phyloP scores from a whole-genome alignment of 306 rosid species.

The Hylodesmum podocarpum region DNA sequence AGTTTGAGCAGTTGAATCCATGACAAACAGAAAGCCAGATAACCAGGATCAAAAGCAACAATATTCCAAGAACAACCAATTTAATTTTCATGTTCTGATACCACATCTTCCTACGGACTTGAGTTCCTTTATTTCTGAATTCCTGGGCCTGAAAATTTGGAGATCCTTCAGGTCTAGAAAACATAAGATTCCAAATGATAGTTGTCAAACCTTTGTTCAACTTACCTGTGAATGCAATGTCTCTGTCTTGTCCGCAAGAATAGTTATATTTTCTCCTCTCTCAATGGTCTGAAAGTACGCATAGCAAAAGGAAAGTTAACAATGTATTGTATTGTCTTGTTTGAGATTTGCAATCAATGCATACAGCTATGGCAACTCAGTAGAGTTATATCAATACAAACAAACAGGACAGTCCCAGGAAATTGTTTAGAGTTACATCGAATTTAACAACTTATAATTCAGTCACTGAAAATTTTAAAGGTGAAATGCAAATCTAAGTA shows the following conservation, averaged over 20 bases:
- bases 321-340: neutral
- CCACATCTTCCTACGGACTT: slow-evolving; percentile 87
- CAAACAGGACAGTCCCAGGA: neutral
- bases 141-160: slow-evolving; percentile 68
- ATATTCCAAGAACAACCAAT: slow-evolving; percentile 73
- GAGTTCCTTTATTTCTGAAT: slow-evolving; percentile 67
- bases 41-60: slow-evolving; percentile 65
- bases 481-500: neutral
- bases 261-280: slow-evolving; percentile 80
- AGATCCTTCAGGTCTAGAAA: slow-evolving; percentile 28
- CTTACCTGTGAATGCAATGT: slow-evolving; percentile 72
- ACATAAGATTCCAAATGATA: neutral
- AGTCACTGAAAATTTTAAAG: neutral
- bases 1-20: slow-evolving; percentile 85
- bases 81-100: slow-evolving; percentile 96
- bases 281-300: slow-evolving; percentile 59
- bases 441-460: neutral
- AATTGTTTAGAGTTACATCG: neutral
- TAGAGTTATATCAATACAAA: neutral
- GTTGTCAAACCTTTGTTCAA: slow-evolving; percentile 12
- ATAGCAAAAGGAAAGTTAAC: slow-evolving; percentile 6
- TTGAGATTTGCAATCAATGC: neutral
- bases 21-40: slow-evolving; percentile 91
- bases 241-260: slow-evolving; percentile 78
- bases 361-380: slow-evolving; percentile 8